phyloP scores from a whole-genome alignment of 306 rosid genomes.

The Cicer judaicum region DNA sequence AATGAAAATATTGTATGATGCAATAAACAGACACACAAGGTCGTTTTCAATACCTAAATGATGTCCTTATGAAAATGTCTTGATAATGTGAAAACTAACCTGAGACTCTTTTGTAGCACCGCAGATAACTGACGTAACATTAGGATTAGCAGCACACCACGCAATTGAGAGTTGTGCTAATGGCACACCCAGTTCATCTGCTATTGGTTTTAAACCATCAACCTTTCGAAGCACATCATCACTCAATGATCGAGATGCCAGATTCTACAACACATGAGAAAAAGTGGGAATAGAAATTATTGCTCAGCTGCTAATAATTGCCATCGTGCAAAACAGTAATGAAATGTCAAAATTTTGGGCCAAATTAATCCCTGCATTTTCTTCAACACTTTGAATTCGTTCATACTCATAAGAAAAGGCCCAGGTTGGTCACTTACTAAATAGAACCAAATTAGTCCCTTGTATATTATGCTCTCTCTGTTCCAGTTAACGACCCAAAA shows the following conservation, averaged over 20 bases:
- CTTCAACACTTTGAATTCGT: not conserved
- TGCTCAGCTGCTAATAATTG: not conserved
- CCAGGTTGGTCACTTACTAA: not conserved
- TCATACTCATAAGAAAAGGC: not conserved
- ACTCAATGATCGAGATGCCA: conserved; percentile 78
- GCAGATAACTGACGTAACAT: conserved; percentile 90
- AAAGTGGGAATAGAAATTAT: not conserved
- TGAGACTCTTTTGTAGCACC: conserved; percentile 99
- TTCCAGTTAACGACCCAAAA: not conserved
- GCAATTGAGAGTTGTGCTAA: conserved; percentile 91
- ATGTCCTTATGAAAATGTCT: conserved; percentile 6
- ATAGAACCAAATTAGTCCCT: not conserved
- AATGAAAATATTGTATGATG: not conserved
- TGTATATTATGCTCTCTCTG: not conserved
- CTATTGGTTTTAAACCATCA: conserved; percentile 88
- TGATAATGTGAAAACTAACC: conserved; percentile 59
- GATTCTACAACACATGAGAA: conserved; percentile 66
- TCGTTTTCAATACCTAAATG: not conserved
- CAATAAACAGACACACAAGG: not conserved
- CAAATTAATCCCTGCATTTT: not conserved
- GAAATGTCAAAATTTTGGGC: not conserved
- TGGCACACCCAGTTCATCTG: conserved; percentile 91
- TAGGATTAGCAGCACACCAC: conserved; percentile 97
- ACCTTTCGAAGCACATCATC: conserved; percentile 91
- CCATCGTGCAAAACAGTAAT: not conserved